Percentiles rank a stretch among this genome's conserved stretches.
These are phyloP conservation scores for Neolentinus lepideus DNA, from an alignment of 1,284 basidiomycete genomes.

Conservation along the genomic window DNA sequence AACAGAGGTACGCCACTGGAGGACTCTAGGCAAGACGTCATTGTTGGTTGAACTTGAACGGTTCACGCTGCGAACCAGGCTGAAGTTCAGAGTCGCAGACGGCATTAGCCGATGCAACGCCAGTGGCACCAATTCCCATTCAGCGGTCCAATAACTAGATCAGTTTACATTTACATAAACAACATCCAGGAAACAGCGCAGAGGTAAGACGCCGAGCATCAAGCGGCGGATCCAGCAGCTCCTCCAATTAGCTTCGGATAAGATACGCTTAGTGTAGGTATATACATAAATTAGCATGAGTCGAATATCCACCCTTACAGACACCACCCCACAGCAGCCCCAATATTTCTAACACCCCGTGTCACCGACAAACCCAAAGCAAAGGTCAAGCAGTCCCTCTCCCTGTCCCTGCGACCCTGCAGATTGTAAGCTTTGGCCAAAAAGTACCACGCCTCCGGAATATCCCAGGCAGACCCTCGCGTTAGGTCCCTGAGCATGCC, in stretches of 20 bases:
- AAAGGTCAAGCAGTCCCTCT: slow-evolving; percentile 68
- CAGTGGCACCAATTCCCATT: no score
- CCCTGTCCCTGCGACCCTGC: slow-evolving; percentile 64
- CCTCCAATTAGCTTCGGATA: neutral
- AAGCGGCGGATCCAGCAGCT: neutral
- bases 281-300: neutral
- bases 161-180: no score
- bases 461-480: slow-evolving; percentile 74
- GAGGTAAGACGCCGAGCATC: no score
- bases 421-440: slow-evolving; percentile 73
- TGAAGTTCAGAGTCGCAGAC: no score
- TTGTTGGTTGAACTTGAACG: no score
- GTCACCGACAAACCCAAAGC: slow-evolving; percentile 72
- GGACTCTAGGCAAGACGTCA: no score
- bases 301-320: slow-evolving; percentile 28
- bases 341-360: slow-evolving; percentile 57
- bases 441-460: slow-evolving; percentile 89
- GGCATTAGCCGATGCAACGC: no score
- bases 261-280: neutral
- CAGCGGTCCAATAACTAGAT: no score
- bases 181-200: no score
- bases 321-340: slow-evolving; percentile 64
- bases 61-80: no score
- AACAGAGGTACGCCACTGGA: no score
- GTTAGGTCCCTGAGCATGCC: slow-evolving; percentile 59